A percentile compares a stretch with the other conserved stretches of the same genome.
Evolutionary conservation across 768 basidiomycete genomes (phyloP).

Genomic region (Bullera alba): DNA sequence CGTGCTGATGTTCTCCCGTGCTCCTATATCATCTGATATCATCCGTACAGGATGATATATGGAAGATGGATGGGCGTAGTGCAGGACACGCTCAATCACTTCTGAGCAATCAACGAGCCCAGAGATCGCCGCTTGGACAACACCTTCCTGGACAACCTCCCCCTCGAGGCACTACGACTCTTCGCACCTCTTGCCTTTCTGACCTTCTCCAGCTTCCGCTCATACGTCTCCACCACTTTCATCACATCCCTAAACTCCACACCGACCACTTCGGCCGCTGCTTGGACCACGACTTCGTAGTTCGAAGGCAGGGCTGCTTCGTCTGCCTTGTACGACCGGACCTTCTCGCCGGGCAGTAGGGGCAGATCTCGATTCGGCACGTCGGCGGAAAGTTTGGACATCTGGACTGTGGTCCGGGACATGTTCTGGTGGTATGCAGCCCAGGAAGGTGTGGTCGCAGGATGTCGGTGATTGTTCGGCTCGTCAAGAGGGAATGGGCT

Average conservation of each 20-base stretch:
- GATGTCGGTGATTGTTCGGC: too few relatives aligned
- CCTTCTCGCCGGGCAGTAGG: constrained; percentile 56
- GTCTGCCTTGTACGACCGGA: constrained; percentile 60
- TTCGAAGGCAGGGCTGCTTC: constrained; percentile 60
- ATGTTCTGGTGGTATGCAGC: not conserved
- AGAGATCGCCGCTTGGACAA: too few relatives aligned
- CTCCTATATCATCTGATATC: too few relatives aligned
- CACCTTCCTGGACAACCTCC: not conserved
- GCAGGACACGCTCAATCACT: too few relatives aligned
- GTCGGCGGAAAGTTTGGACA: not conserved
- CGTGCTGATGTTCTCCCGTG: too few relatives aligned
- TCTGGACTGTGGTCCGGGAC: not conserved
- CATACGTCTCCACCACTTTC: constrained; percentile 59
- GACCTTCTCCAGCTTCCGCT: constrained; percentile 53
- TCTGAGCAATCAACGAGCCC: too few relatives aligned
- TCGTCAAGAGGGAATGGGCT: constrained; percentile 7
- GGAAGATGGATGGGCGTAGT: too few relatives aligned
- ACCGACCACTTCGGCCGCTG: constrained; percentile 56
- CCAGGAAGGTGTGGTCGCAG: too few relatives aligned
- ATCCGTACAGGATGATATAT: too few relatives aligned
- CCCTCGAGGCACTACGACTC: constrained; percentile 10
- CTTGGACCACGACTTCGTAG: constrained; percentile 53
- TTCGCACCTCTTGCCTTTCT: not conserved
- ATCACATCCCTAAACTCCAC: constrained; percentile 54
- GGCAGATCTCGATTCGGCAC: constrained; percentile 11